Base-by-base conservation (phyloP, 441 rosid genomes). In the Syzygium malaccense region DNA sequence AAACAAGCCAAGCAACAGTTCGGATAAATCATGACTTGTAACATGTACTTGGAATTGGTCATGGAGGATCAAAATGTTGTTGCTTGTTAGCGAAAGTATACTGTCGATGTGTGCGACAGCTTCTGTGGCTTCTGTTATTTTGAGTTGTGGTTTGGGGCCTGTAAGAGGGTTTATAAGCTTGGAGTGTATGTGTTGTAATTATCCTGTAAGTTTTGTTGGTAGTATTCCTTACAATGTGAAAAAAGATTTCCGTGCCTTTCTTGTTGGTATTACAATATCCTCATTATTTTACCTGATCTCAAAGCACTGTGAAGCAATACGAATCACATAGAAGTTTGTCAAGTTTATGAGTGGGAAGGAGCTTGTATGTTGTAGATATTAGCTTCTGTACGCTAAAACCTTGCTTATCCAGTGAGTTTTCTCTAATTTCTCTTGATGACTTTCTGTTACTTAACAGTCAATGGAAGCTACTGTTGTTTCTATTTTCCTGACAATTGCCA, bases 1-100 rank as follows among this genome's bases (percentile, higher is more conserved):
- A 95, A 92, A 89, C 88, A 86, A 25, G 90, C 87, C 60, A 91
- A 80, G 83, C 92, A 79, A 19, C 91, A 87, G 71, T 48, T 87
- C 93, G 23, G 91, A 80, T 85, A 92, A 90, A 89, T 51, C 87
- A 54, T 90, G 94, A 93, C 64, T 41, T 33, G 66, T 33, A 19
- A 55, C 28, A 41, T 2, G 53, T 23, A 23, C 83, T 75, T 75
- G 53, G n/a, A 75, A 3, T 75, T 79, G 86, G 51, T 84, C 92
- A 55, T 51, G 64, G 45, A 51, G 25, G 78, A 85, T 88, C 89
- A 87, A 87, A 51, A 26, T 54, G 83, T 86, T 55, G 85, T 41
- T 85, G 85, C 56, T 41, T 20, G n/a, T 75, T 75, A 41, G n/a
- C 41, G 51, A 23, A 75, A 56, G 28, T 68, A 8, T 87, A 78